phyloP scores from a whole-genome alignment of 2,329 filamentous ascomycete genomes.

The Aureobasidium melanogenum region DNA sequence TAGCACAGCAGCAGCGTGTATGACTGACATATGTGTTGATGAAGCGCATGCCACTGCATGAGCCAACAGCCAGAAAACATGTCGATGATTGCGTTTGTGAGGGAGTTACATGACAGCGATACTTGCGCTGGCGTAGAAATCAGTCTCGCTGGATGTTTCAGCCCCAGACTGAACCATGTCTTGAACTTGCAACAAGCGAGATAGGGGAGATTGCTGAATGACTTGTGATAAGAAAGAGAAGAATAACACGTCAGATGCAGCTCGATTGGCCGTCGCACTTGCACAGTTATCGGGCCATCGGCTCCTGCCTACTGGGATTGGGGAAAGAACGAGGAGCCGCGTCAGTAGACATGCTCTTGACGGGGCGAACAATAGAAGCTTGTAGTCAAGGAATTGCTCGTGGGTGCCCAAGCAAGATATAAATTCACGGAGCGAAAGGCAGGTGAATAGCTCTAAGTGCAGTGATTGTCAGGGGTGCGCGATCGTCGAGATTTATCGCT shows the following conservation, averaged over 20 bases:
- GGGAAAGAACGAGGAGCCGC: neutral
- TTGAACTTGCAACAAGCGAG: neutral
- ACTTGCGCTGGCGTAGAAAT: neutral
- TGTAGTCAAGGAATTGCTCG: neutral
- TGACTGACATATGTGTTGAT: neutral
- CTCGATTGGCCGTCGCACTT: neutral
- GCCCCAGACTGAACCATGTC: neutral
- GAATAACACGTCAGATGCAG: neutral
- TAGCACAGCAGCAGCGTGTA: neutral
- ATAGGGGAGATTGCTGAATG: conserved; percentile 7
- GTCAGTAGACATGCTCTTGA: neutral
- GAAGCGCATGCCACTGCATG: neutral
- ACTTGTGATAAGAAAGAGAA: neutral
- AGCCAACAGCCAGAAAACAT: neutral
- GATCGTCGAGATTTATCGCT: neutral
- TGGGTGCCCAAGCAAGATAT: neutral
- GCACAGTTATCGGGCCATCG: neutral
- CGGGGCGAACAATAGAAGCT: neutral
- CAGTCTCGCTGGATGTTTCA: neutral
- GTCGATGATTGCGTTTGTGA: neutral
- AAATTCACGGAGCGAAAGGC: neutral
- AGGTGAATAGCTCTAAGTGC: neutral
- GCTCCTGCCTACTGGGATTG: neutral
- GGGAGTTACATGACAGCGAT: neutral
- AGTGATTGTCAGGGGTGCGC: conserved; percentile 6